Evolutionary conservation across 1,139 yeast species (phyloP), one percentile per base, ranked within the genome.

Genomic region (Candida neerlandica): DNA sequence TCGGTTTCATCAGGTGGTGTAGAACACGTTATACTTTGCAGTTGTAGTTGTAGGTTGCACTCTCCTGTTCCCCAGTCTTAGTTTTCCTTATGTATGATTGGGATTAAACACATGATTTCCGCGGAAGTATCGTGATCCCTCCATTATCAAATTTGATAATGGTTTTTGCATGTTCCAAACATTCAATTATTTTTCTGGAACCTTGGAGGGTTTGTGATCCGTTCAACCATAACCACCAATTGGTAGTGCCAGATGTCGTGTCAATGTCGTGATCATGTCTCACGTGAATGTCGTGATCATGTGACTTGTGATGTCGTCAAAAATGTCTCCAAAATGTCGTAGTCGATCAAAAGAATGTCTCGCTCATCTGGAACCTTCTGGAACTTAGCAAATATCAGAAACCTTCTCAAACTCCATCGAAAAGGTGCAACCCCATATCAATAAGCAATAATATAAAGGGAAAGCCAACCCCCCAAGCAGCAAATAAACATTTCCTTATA

Each of bases 311-410:
- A 34, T 34, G 46, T 34, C 46, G 46, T 18, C 5, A 35, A n/a
- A 10, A 18, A 35, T 35, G 39, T 35, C 39, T 11, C 5, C 2
- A 3, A 5, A 35, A 37, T 37, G 41, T 37, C 41, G 41, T 1
- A 16, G 11, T 21, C 18, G 4, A 37, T 19, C 16, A n/a, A n/a
- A 37, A 15, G 21, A 19, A 37, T 37, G 41, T 37, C 41, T 37
- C 46, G 26, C 42, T 19, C 44, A 34, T 29, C 48, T 37, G 34
- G 48, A 45, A 45, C 44, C 33, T 45, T 45, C 48, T 33, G 32
- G 48, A 45, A 45, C 7, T 35, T 26, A 27, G 33, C 34, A 29
- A 29, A 34, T 44, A 27, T 29, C 37, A 27, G n/a, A 26, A 29
- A 26, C 40, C 11, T 14, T 14, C 16, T 18, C 40, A n/a, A n/a